phyloP scores from a whole-genome alignment of 164 flowering plant species.

The Hamamelis virginiana region DNA sequence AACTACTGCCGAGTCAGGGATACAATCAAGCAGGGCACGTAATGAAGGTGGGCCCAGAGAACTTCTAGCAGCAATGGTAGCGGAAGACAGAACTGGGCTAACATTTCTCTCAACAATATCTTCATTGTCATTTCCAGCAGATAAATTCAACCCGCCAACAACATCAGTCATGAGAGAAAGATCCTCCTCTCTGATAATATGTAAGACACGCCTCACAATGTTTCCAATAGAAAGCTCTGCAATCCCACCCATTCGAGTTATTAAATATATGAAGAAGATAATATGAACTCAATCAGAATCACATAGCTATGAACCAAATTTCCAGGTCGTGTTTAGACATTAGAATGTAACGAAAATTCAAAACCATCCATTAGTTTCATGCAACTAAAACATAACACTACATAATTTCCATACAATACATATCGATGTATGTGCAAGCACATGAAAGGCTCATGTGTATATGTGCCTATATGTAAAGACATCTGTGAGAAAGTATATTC shows the following conservation, averaged over 20 bases:
- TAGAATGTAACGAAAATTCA: no score
- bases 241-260: constrained; percentile 15
- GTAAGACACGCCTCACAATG: constrained; percentile 90
- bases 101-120: constrained; percentile 43
- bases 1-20: constrained; percentile 66
- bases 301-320: no score
- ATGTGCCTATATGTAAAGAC: no score
- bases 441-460: no score
- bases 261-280: no score
- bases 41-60: constrained; percentile 89
- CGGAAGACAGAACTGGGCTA: constrained; percentile 68
- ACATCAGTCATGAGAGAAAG: constrained; percentile 74
- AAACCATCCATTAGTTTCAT: no score
- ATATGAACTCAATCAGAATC: no score
- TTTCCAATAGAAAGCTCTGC: constrained; percentile 98
- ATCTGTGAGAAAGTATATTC: no score
- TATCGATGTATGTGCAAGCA: no score
- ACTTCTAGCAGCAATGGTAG: constrained; percentile 88
- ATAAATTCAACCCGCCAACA: constrained; percentile 64
- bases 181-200: constrained; percentile 94
- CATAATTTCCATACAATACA: no score
- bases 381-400: no score
- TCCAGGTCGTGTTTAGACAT: no score
- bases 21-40: constrained; percentile 88
- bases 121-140: constrained; percentile 85